Conservation (phyloP, 1,284 basidiomycete species). For the Wallemia mellicola region DNA sequence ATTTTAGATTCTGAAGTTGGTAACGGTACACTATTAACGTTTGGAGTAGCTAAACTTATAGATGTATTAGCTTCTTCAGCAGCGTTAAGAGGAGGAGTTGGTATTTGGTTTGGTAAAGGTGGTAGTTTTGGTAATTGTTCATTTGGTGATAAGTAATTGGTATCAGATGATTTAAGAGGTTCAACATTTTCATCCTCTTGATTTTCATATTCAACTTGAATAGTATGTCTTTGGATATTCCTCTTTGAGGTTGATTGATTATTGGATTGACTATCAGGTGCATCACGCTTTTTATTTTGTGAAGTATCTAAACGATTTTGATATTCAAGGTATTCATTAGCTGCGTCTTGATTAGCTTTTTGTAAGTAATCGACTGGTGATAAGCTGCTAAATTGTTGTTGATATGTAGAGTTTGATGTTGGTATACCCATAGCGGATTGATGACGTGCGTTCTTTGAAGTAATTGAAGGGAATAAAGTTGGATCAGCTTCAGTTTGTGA, state of each 20-base stretch:
- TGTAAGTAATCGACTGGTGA: neutral
- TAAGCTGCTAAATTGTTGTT: too few species aligned
- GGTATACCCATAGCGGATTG: conserved; percentile 5
- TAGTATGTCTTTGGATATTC: neutral
- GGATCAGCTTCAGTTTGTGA: neutral
- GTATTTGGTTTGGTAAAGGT: neutral
- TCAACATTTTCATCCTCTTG: neutral
- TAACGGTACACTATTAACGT: neutral
- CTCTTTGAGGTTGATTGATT: neutral
- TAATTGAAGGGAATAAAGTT: conserved; percentile 1
- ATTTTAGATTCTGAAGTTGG: neutral
- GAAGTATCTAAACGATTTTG: neutral
- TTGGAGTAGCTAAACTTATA: neutral
- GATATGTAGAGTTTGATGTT: conserved; percentile 1
- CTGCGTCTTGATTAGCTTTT: neutral
- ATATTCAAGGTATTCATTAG: neutral
- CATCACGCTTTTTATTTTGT: neutral
- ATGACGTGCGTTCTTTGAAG: conserved; percentile 2
- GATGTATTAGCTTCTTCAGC: neutral
- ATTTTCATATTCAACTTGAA: conserved; percentile 1
- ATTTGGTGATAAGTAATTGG: neutral
- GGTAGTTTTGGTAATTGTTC: neutral
- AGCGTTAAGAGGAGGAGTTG: neutral
- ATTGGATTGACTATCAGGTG: neutral
- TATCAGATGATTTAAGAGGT: neutral